These are phyloP conservation scores for Thalassiosira livingstoniorum DNA, from an alignment of 352 stramenopile species.

Conservation along the genomic window DNA sequence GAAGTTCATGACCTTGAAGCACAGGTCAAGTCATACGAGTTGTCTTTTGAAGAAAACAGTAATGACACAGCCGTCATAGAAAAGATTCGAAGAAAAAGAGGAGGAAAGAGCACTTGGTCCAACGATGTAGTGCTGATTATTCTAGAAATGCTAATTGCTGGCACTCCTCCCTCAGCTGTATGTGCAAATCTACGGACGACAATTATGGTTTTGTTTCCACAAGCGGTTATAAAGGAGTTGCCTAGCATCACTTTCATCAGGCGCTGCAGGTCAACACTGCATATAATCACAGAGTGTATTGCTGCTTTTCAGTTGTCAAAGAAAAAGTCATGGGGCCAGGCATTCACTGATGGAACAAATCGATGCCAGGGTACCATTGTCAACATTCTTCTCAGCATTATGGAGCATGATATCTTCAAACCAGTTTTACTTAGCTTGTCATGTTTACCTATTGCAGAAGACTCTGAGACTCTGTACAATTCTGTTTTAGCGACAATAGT, in stretches of 20 bases:
- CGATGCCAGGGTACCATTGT: conserved; percentile 9
- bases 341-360: conserved; percentile 25
- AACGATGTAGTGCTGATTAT: neutral
- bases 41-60: neutral
- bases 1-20: neutral
- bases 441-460: conserved; percentile 7
- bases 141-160: neutral
- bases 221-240: conserved; percentile 15
- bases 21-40: neutral
- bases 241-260: conserved; percentile 21
- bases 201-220: neutral
- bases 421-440: conserved; percentile 2
- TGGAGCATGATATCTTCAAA: conserved; percentile 10
- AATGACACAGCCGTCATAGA: neutral
- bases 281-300: conserved; percentile 1
- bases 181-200: neutral
- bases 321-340: neutral
- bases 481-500: conserved; percentile 7
- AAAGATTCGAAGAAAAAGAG: neutral
- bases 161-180: neutral
- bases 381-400: conserved; percentile 16
- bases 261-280: neutral
- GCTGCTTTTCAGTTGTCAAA: neutral
- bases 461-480: conserved; percentile 17
- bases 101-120: neutral